Evolutionary conservation across 1,284 basidiomycete genomes (phyloP), one percentile per base, ranked within the genome.

Genomic region (Puccinia polysora): DNA sequence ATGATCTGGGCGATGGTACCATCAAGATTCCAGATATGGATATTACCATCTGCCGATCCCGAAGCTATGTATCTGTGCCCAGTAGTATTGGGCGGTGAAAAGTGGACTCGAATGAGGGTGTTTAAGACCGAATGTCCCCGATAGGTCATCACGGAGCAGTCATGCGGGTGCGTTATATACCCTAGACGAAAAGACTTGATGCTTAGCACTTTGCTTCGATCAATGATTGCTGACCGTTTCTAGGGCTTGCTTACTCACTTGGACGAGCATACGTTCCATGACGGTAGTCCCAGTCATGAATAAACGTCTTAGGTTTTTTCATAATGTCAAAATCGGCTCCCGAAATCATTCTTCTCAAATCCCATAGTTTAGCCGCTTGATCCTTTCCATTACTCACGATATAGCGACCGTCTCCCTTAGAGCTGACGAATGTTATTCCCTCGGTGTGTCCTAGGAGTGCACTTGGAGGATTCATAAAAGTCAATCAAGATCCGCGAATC

Each of bases 351-450:
- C 88, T 92, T 47, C 95, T 87, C 62, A 98, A 82, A 81, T 98
- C 95, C 90, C 95, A 98, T 34, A 98, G 81, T 30, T 92, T 87
- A 67, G 91, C 83, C 0, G 89, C 87, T 79, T 97, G 95, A 79
- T 98, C 96, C 80, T 98, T 98, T 59, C 92, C 92, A 78, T 98
- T 98, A n/a, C 90, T 94, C 43, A 97, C 87, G 68, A 96, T 84
- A 79, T 98, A 97, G 71, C 95, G 86, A 6, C 94, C 95, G 77
- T 98, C 96, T 12, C 91, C 82, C 67, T 81, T 81, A 2, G 80
- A 78, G 36, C 76, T 75, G 23, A 82, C 79, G 53, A 77, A 81
- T 7, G 79, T 80, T 59, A 80, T 75, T 15, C 79, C 78, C 5
- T 58, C 52, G 8, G 28, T 49, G 20, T 49, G 53, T 25, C 38